phyloP scores from a whole-genome alignment of 2,329 filamentous ascomycete species.

The Lomentospora prolificans region DNA sequence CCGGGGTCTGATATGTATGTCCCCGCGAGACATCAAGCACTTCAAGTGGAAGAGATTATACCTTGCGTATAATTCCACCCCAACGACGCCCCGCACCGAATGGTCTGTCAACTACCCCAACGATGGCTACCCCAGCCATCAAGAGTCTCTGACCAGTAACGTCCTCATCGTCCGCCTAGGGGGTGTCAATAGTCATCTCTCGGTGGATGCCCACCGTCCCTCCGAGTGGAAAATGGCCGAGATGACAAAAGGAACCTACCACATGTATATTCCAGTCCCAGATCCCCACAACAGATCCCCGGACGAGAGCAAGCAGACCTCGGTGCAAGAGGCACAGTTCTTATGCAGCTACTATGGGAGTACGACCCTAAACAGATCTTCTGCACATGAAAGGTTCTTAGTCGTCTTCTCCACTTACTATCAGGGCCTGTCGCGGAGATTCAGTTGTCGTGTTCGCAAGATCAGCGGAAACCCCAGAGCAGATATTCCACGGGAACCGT shows the following conservation, averaged over 20 bases:
- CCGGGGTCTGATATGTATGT: not conserved
- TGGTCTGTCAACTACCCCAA: not conserved
- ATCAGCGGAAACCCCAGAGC: too few relatives aligned
- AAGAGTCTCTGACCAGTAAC: not conserved
- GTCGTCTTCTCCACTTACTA: conserved; percentile 1
- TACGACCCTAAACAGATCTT: not conserved
- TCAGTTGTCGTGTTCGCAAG: not conserved
- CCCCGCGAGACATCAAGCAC: not conserved
- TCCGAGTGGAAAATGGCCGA: not conserved
- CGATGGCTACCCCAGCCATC: not conserved
- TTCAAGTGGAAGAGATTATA: conserved; percentile 1
- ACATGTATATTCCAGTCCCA: conserved; percentile 1
- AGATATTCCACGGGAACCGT: too few relatives aligned
- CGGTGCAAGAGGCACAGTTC: not conserved
- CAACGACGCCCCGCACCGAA: not conserved
- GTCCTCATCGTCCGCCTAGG: not conserved
- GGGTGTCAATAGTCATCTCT: not conserved
- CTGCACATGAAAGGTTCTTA: not conserved
- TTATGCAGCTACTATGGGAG: not conserved
- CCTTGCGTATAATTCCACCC: not conserved
- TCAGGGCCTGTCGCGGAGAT: not conserved
- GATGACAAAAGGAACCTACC: not conserved
- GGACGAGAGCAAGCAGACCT: not conserved
- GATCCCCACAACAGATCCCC: not conserved
- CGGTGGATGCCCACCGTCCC: not conserved